phyloP scores from a whole-genome alignment of 768 basidiomycete species.

The Suillus americanus region DNA sequence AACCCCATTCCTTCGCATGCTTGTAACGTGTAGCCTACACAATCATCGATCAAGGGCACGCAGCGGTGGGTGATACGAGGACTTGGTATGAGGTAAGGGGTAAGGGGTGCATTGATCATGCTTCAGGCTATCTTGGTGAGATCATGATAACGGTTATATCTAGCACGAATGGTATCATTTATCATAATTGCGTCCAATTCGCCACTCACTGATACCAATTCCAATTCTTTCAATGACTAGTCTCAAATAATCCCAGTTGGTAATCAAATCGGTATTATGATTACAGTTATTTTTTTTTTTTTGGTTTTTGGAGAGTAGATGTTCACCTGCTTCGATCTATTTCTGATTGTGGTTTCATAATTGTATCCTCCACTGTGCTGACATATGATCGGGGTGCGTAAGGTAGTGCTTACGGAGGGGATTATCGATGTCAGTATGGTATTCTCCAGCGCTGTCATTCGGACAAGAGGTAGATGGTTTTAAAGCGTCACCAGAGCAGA shows the following conservation, averaged over 20 bases:
- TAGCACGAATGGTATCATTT: background rate
- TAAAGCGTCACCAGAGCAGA: background rate
- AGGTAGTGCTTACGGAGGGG: background rate
- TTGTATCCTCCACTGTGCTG: background rate
- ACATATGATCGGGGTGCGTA: background rate
- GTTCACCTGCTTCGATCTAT: background rate
- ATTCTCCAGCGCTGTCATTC: background rate
- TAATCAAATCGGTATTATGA: background rate
- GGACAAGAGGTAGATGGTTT: background rate
- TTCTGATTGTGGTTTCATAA: background rate
- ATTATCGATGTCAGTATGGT: background rate
- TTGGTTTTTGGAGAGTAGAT: background rate
- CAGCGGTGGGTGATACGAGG: background rate
- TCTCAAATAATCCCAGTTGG: background rate
- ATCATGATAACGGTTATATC: background rate
- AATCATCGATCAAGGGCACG: background rate
- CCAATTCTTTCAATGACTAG: background rate
- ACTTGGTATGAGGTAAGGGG: background rate
- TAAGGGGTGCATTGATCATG: background rate
- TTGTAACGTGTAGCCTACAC: background rate
- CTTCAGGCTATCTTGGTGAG: background rate
- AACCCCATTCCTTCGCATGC: background rate
- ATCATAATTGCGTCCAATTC: background rate
- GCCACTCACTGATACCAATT: background rate
- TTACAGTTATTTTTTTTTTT: background rate